Percentiles rank a stretch among this genome's conserved stretches.
These are phyloP conservation scores for Colletotrichum salicis DNA, from an alignment of 2,329 filamentous ascomycete species.

Conservation along the genomic window DNA sequence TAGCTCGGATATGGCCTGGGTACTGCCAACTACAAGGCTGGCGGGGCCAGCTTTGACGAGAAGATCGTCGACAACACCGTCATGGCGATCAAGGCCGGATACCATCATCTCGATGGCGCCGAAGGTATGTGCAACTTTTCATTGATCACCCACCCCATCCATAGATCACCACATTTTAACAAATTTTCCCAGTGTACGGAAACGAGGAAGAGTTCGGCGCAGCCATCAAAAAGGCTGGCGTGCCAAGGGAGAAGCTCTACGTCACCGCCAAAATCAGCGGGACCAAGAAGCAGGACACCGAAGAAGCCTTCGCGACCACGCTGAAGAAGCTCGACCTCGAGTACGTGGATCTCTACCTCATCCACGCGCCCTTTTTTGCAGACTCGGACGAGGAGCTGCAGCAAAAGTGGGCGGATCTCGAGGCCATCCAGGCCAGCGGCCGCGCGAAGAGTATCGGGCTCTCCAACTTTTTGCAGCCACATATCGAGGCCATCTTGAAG, in stretches of 20 bases:
- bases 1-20: constrained; percentile 79
- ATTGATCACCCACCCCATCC: no score
- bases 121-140: constrained; percentile 60
- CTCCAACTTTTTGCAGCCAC: constrained; percentile 73
- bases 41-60: constrained; percentile 63
- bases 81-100: constrained; percentile 75
- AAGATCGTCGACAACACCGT: constrained; percentile 61
- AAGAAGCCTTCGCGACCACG: constrained; percentile 66
- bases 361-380: constrained; percentile 68
- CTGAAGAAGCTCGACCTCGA: constrained; percentile 74
- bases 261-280: constrained; percentile 70
- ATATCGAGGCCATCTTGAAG: constrained; percentile 66
- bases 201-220: constrained; percentile 77
- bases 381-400: constrained; percentile 64
- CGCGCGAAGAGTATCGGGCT: constrained; percentile 78
- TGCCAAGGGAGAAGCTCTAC: constrained; percentile 76
- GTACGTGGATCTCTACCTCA: constrained; percentile 78
- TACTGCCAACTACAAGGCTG: constrained; percentile 71
- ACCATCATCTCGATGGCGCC: constrained; percentile 79
- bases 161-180: constrained; percentile 29
- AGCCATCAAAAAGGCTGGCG: constrained; percentile 73
- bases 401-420: constrained; percentile 67
- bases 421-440: constrained; percentile 74
- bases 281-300: constrained; percentile 50
- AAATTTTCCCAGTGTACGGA: constrained; percentile 60